Percentiles rank a stretch among this genome's conserved stretches.
These are phyloP conservation scores for Penicillium sp. DNA, from an alignment of 2,329 filamentous ascomycete genomes.

Conservation along the genomic window DNA sequence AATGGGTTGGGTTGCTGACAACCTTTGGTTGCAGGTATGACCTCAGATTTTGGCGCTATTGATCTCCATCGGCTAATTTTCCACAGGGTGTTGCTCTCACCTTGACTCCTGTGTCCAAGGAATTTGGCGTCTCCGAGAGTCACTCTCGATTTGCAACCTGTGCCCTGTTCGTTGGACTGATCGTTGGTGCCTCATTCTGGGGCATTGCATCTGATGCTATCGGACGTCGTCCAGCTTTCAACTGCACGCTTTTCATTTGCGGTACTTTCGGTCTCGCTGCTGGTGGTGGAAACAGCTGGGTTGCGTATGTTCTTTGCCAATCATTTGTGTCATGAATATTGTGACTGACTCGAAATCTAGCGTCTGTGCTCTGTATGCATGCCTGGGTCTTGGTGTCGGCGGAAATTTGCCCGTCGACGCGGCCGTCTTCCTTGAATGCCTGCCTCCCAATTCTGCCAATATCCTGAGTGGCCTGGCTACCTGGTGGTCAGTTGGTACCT, in stretches of 20 bases:
- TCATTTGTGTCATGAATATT: background rate
- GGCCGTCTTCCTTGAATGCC: slow-evolving; percentile 73
- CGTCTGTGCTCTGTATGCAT: slow-evolving; percentile 63
- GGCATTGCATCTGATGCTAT: slow-evolving; percentile 76
- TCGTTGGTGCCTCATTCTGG: slow-evolving; percentile 78
- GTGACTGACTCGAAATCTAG: slow-evolving; percentile 18
- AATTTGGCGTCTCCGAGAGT: slow-evolving; percentile 73
- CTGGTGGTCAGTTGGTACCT: slow-evolving; percentile 85
- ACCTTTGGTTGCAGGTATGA: slow-evolving; percentile 72
- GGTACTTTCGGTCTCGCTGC: slow-evolving; percentile 73
- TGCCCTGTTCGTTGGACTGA: slow-evolving; percentile 74
- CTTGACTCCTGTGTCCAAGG: slow-evolving; percentile 59
- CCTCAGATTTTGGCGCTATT: background rate
- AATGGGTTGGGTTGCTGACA: slow-evolving; percentile 87
- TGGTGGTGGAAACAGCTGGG: slow-evolving; percentile 71
- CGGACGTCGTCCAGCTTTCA: slow-evolving; percentile 78
- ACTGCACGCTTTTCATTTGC: slow-evolving; percentile 74
- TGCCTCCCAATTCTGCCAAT: slow-evolving; percentile 74
- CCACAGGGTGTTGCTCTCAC: slow-evolving; percentile 74
- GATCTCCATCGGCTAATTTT: slow-evolving; percentile 16
- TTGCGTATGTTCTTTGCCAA: slow-evolving; percentile 38
- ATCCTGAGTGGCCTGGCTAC: slow-evolving; percentile 79
- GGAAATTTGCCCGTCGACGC: slow-evolving; percentile 65
- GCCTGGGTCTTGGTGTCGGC: slow-evolving; percentile 70
- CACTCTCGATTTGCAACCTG: slow-evolving; percentile 78